These are phyloP conservation scores for Hypholoma fasciculare DNA, from an alignment of 768 basidiomycete genomes.

Conservation along the genomic window DNA sequence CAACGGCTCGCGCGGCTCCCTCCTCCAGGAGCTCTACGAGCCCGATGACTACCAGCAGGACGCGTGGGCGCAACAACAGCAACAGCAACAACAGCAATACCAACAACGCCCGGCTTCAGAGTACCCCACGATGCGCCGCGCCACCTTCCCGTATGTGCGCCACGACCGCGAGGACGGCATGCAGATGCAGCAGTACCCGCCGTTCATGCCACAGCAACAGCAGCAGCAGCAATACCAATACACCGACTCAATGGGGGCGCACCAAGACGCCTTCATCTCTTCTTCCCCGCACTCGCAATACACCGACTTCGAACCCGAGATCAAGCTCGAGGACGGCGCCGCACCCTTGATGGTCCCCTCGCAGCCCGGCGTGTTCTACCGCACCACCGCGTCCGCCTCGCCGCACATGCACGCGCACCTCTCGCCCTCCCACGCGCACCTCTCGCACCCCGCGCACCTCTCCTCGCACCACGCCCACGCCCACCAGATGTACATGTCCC, in stretches of 20 bases:
- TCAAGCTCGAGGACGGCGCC: slow-evolving; percentile 68
- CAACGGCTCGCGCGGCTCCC: slow-evolving; percentile 41
- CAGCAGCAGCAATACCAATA: slow-evolving; percentile 42
- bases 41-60: slow-evolving; percentile 34
- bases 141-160: slow-evolving; percentile 76
- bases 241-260: slow-evolving; percentile 45
- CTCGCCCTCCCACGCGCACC: background rate
- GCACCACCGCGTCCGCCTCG: slow-evolving; percentile 18
- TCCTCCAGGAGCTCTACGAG: slow-evolving; percentile 76
- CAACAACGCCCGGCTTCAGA: slow-evolving; percentile 38
- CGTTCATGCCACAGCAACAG: slow-evolving; percentile 45
- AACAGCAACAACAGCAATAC: slow-evolving; percentile 35
- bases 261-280: slow-evolving; percentile 26
- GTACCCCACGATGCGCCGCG: slow-evolving; percentile 55
- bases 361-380: slow-evolving; percentile 47
- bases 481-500: slow-evolving; percentile 38
- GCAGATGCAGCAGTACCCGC: slow-evolving; percentile 37
- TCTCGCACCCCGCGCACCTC: no score
- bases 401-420: background rate
- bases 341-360: slow-evolving; percentile 62
- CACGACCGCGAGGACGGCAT: slow-evolving; percentile 60
- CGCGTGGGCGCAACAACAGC: slow-evolving; percentile 13
- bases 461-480: background rate
- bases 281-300: no score
- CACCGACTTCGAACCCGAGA: slow-evolving; percentile 14